Evolutionary conservation across 1,284 basidiomycete species (phyloP).

Genomic region (Cutaneotrichosporon dermatis): DNA sequence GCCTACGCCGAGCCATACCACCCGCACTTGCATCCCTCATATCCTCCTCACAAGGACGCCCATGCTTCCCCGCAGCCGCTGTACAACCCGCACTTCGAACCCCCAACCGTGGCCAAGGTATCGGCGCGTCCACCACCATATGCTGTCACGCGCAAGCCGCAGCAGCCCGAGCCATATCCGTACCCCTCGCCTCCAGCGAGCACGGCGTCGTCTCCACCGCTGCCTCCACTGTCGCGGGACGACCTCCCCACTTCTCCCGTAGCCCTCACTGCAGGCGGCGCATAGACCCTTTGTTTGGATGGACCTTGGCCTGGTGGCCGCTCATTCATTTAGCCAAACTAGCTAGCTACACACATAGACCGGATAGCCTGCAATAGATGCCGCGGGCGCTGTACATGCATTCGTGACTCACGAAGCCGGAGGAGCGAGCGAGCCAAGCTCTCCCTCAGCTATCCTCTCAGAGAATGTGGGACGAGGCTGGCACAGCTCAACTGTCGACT

Average conservation of each 20-base stretch:
- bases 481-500: too few species aligned
- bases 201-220: conserved; percentile 34
- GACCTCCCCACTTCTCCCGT: conserved; percentile 2
- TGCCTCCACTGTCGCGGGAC: not conserved
- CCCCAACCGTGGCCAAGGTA: conserved; percentile 24
- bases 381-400: not conserved
- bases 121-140: conserved; percentile 23
- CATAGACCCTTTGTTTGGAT: not conserved
- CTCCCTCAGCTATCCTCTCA: too few species aligned
- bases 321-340: not conserved
- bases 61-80: conserved; percentile 36
- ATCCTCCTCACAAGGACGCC: conserved; percentile 12
- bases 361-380: not conserved
- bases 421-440: too few species aligned
- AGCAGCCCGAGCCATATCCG: conserved; percentile 23
- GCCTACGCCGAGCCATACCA: not conserved
- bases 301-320: not conserved
- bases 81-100: conserved; percentile 23
- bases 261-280: not conserved
- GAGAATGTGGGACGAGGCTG: too few species aligned
- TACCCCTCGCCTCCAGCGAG: conserved; percentile 44
- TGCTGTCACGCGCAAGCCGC: not conserved
- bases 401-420: not conserved
- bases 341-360: not conserved
- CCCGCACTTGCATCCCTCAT: not conserved